These are phyloP conservation scores for Neurospora hispaniola DNA, from an alignment of 495 filamentous ascomycete genomes.

Conservation along the genomic window DNA sequence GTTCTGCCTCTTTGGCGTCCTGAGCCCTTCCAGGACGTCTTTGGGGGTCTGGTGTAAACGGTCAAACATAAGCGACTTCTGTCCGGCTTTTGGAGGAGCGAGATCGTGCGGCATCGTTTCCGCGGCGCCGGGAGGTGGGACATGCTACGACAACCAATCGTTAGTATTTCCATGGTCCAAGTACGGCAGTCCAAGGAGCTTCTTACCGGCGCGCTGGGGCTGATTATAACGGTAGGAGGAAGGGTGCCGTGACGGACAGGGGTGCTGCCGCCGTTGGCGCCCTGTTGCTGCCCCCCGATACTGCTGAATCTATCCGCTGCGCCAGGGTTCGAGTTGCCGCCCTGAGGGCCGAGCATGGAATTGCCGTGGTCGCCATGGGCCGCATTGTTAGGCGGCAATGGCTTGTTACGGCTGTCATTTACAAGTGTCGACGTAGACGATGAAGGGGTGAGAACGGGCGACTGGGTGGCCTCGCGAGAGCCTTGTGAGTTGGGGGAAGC, in stretches of 20 bases:
- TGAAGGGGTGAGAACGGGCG: constrained; percentile 55
- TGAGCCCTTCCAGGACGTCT: constrained; percentile 87
- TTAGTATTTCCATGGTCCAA: constrained; percentile 13
- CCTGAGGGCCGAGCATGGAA: constrained; percentile 34
- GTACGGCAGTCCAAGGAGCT: not conserved
- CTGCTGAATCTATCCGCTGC: constrained; percentile 36
- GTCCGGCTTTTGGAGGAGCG: constrained; percentile 76
- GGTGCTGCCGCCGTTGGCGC: constrained; percentile 52
- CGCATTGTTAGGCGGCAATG: constrained; percentile 57
- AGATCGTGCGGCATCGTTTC: constrained; percentile 99
- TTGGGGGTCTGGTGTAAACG: constrained; percentile 88
- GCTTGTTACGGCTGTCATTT: constrained; percentile 77
- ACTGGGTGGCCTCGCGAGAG: constrained; percentile 43
- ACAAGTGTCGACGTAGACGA: constrained; percentile 74
- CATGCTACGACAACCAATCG: constrained; percentile 49
- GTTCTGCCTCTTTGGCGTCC: constrained; percentile 91
- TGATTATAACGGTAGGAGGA: constrained; percentile 88
- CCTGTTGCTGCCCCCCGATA: constrained; percentile 26
- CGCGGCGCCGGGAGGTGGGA: constrained; percentile 82
- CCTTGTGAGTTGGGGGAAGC: constrained; percentile 58
- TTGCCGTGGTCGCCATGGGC: constrained; percentile 35
- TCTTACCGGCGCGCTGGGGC: constrained; percentile 87
- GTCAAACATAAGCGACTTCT: constrained; percentile 84
- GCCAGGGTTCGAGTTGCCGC: constrained; percentile 15
- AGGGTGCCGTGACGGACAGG: constrained; percentile 59